These are phyloP conservation scores for Globisporangium radiosum DNA, from an alignment of 352 stramenopile species.

Conservation along the genomic window DNA sequence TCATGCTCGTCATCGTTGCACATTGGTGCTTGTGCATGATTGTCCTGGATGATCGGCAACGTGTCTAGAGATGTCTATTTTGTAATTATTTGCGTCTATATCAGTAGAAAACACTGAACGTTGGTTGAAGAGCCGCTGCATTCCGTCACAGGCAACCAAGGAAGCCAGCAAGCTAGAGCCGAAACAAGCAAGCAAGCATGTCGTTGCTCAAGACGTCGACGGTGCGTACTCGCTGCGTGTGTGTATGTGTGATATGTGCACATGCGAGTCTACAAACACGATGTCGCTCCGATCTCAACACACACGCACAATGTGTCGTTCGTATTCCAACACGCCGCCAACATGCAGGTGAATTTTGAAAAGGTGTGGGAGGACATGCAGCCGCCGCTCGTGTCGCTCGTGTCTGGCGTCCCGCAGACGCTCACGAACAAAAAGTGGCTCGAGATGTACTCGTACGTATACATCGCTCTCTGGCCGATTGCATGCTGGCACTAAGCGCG, in stretches of 20 bases:
- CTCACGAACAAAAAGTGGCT: constrained; percentile 83
- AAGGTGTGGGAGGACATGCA: constrained; percentile 81
- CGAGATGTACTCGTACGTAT: constrained; percentile 83
- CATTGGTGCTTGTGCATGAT: neutral
- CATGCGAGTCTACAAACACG: neutral
- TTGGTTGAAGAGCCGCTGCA: neutral
- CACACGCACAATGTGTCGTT: no score
- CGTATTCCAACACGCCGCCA: neutral
- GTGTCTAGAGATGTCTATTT: neutral
- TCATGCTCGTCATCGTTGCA: constrained; percentile 23
- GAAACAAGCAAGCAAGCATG: constrained; percentile 24
- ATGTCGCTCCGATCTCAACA: neutral
- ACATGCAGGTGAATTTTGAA: constrained; percentile 75
- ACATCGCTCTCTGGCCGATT: neutral
- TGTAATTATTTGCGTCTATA: neutral
- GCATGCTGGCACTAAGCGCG: neutral
- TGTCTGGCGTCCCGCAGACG: constrained; percentile 57
- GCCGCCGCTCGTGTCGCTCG: constrained; percentile 60
- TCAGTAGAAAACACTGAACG: neutral
- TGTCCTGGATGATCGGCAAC: no score
- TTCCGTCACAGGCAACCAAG: no score
- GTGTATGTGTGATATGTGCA: neutral
- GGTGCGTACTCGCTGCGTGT: constrained; percentile 20
- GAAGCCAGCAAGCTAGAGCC: no score
- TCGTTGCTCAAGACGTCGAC: constrained; percentile 78